Percentiles rank a stretch among this genome's conserved stretches.
Conservation (phyloP, 2,329 filamentous ascomycete species). For the Plectosphaerella plurivora region DNA sequence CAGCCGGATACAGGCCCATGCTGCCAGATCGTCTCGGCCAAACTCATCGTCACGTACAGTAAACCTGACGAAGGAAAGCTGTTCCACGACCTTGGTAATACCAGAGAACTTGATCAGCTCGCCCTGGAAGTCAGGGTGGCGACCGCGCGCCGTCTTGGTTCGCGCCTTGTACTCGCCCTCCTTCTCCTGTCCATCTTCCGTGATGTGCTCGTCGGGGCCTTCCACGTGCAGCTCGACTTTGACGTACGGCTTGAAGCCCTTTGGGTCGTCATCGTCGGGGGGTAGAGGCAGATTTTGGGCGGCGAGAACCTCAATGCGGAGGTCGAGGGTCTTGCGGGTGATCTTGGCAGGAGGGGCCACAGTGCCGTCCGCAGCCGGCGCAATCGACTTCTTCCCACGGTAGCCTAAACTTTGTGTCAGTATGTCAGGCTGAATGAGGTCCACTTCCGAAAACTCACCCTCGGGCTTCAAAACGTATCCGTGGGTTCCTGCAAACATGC, state of each 20-base stretch:
- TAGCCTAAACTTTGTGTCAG: constrained; percentile 22
- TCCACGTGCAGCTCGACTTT: constrained; percentile 83
- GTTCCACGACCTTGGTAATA: constrained; percentile 56
- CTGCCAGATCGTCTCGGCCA: constrained; percentile 71
- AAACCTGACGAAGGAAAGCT: constrained; percentile 73
- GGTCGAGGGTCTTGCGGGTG: not conserved
- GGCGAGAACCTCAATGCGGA: constrained; percentile 56
- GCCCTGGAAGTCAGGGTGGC: constrained; percentile 58
- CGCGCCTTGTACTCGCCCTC: constrained; percentile 51
- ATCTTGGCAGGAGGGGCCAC: constrained; percentile 9
- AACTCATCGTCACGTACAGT: constrained; percentile 86
- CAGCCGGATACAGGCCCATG: constrained; percentile 84
- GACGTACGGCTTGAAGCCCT: constrained; percentile 72
- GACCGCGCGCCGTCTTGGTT: constrained; percentile 54
- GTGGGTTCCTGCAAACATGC: constrained; percentile 79
- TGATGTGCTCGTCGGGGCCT: constrained; percentile 41
- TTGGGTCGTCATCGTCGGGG: constrained; percentile 38
- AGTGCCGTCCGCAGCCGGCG: constrained; percentile 1
- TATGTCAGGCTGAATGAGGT: not conserved
- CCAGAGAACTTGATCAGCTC: constrained; percentile 54
- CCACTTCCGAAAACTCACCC: constrained; percentile 33
- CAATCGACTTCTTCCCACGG: constrained; percentile 26
- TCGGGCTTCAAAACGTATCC: constrained; percentile 84
- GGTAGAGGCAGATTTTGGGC: constrained; percentile 72
- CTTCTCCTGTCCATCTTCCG: constrained; percentile 33